Percentiles rank a stretch among this genome's conserved stretches.
Conservation (phyloP, 305 asterid genomes). For the Solanum hybrid region DNA sequence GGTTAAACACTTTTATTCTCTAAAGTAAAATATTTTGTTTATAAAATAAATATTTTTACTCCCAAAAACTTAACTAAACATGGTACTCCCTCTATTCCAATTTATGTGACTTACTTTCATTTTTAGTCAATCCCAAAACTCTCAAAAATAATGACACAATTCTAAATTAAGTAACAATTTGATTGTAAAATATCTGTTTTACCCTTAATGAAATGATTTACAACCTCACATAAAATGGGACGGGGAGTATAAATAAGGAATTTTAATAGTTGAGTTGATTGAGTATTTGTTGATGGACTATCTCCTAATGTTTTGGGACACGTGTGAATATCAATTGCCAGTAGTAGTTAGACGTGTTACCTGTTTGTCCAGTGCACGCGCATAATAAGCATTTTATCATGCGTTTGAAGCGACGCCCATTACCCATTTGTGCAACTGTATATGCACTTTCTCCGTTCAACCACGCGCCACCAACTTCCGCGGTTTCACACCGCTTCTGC, state of each 20-base stretch:
- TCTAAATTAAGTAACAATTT: too few relatives aligned
- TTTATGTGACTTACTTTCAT: too few relatives aligned
- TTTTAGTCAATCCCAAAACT: too few relatives aligned
- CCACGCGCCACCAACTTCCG: conserved; percentile 8
- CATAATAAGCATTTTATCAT: conserved; percentile 19
- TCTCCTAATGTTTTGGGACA: neutral
- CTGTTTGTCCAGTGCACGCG: conserved; percentile 18
- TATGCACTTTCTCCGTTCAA: neutral
- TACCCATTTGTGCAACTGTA: neutral
- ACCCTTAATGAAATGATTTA: too few relatives aligned
- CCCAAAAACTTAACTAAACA: neutral
- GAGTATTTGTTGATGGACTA: too few relatives aligned
- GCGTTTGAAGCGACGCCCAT: conserved; percentile 19
- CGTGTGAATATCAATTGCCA: neutral
- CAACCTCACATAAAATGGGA: too few relatives aligned
- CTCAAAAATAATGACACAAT: too few relatives aligned
- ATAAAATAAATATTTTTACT: neutral
- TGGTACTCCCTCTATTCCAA: too few relatives aligned
- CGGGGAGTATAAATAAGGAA: too few relatives aligned
- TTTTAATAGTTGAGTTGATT: too few relatives aligned
- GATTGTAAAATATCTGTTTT: too few relatives aligned
- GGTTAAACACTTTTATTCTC: neutral
- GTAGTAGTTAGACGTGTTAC: neutral
- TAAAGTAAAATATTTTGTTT: neutral
- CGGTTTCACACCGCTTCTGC: neutral